These are phyloP conservation scores for Pugionium dolabratum DNA, from an alignment of 345 rosid species.

Conservation along the genomic window DNA sequence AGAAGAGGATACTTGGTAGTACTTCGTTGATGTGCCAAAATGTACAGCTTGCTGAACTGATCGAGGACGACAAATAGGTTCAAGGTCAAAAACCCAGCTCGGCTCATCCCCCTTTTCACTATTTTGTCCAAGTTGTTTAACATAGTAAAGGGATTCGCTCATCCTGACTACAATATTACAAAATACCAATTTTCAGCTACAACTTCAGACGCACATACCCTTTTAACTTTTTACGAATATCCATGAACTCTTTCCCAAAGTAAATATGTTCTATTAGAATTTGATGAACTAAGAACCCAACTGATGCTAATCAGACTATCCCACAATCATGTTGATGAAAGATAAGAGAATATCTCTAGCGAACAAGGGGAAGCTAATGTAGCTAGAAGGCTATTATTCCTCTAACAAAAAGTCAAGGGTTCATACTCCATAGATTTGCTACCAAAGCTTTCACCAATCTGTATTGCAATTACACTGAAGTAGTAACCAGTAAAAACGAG, in stretches of 20 bases:
- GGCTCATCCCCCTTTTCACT: conserved; percentile 49
- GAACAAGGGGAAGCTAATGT: conserved; percentile 2
- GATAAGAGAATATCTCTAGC: background rate
- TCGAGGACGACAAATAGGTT: conserved; percentile 62
- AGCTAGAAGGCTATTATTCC: conserved; percentile 9
- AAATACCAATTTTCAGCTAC: conserved; percentile 16
- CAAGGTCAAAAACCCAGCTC: conserved; percentile 47
- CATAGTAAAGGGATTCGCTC: conserved; percentile 77
- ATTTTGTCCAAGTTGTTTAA: conserved; percentile 57
- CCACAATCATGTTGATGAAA: too few relatives aligned
- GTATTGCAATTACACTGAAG: background rate
- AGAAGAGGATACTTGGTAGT: conserved; percentile 43
- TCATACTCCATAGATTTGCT: background rate
- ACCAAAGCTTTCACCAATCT: background rate
- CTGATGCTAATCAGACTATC: background rate
- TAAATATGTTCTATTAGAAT: too few relatives aligned
- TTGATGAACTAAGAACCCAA: too few relatives aligned
- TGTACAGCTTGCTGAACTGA: conserved; percentile 55
- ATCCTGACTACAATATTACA: conserved; percentile 64
- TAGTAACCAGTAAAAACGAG: background rate
- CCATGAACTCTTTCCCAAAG: background rate
- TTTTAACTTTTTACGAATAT: background rate
- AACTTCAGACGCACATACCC: conserved; percentile 8
- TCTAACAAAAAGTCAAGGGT: background rate
- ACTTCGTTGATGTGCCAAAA: conserved; percentile 43